Conservation (phyloP, 2,329 filamentous ascomycete species). For the Acrocalymma vagum region DNA sequence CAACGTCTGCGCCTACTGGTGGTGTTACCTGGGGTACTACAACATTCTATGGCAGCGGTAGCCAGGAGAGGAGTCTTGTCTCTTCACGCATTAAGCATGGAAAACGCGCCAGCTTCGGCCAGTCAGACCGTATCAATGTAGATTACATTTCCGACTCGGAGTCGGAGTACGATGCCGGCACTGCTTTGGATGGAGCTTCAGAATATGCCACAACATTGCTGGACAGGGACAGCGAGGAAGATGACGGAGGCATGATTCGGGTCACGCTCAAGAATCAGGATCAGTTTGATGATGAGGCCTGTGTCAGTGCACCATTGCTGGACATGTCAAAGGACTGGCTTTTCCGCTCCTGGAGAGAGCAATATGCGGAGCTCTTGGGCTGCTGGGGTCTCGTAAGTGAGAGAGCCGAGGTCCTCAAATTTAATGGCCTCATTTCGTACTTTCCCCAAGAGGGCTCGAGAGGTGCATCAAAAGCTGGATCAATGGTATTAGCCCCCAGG, state of each 20-base stretch:
- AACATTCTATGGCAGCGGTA: conserved; percentile 48
- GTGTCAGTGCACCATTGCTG: conserved; percentile 57
- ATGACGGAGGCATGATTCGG: conserved; percentile 47
- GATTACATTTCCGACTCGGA: conserved; percentile 44
- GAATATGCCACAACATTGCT: conserved; percentile 31
- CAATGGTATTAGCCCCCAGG: conserved; percentile 34
- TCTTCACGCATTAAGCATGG: conserved; percentile 44
- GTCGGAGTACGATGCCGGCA: conserved; percentile 34
- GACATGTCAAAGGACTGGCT: conserved; percentile 57
- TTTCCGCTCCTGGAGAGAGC: conserved; percentile 62
- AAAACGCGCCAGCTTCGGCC: conserved; percentile 48
- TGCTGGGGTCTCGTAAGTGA: conserved; percentile 65
- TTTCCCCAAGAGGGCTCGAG: conserved; percentile 31
- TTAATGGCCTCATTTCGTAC: conserved; percentile 55
- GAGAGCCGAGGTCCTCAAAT: conserved; percentile 67
- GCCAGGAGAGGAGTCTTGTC: conserved; percentile 36
- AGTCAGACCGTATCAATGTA: conserved; percentile 37
- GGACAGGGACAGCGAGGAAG: conserved; percentile 15
- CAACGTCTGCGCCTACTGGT: conserved; percentile 51
- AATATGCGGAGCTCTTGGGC: conserved; percentile 67
- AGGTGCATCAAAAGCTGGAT: conserved; percentile 34
- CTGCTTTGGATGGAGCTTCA: conserved; percentile 25
- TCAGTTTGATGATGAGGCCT: conserved; percentile 63
- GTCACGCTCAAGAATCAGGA: conserved; percentile 65
- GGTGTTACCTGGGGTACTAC: conserved; percentile 58